Base-by-base conservation (phyloP, 2,329 filamentous ascomycete genomes). In the Colletotrichum chlorophyti region DNA sequence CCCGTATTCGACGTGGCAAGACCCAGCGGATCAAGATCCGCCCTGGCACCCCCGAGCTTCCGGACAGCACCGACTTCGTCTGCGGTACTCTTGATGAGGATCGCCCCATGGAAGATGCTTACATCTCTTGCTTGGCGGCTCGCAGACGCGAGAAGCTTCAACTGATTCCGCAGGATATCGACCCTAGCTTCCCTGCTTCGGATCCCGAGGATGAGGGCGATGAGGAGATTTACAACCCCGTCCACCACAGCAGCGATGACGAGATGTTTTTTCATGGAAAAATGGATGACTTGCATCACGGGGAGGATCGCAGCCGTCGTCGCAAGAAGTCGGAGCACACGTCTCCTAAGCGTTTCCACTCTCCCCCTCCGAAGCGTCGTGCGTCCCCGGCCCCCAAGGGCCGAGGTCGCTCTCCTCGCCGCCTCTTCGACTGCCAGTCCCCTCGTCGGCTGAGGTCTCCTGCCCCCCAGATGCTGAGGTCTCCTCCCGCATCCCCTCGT, bases 41-140 rank as follows among this genome's bases (percentile, higher is more conserved):
- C 19, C 83, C 86, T 34, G 82, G 83, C 21, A 91, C 90, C 1
- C 91, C 91, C 2, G 92, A 97, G 69, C 81, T 99, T 10, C 95
- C 95, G 1, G 95, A 99, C 72, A 97, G 93, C 74, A 98, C 95
- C 12, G 95, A 99, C 72, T 99, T 99, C 65, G 95, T 99, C n/a
- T 98, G 95, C 69, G 95, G 95, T 58, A 99, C 95, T 1, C 81
- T 99, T 17, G 95, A 99, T 65, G 95, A 99, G 74, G 95, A 99
- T 69, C 88, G 92, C 40, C 92, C 93, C 3, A 77, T 98, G n/a
- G 95, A 99, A 71, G 92, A 93, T 65, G 94, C 92, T 1, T 99
- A 97, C 72, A 83, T 96, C 53, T 91, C 91, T 2, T 92, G 90
- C 66, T 83, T 96, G 57, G 90, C 93, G 68, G 88, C 91, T 53